phyloP scores from a whole-genome alignment of 208 protist genomes.

The Acanthamoeba culbertsoni region DNA sequence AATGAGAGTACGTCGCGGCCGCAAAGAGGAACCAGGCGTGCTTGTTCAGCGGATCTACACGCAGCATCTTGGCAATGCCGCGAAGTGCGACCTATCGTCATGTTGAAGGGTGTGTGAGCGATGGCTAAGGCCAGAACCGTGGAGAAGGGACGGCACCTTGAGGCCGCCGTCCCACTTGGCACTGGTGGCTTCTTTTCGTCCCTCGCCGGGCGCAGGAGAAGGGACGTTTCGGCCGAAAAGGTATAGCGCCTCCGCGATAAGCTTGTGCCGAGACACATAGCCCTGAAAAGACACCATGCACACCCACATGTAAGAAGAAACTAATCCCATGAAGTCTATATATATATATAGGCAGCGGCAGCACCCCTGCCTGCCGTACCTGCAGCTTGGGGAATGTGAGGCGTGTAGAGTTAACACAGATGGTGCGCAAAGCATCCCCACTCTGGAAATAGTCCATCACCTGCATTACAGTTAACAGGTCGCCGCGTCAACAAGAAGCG shows the following conservation, averaged over 20 bases:
- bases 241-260: neutral
- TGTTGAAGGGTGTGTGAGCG: neutral
- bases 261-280: neutral
- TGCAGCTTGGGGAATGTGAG: neutral
- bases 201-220: neutral
- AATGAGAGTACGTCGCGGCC: neutral
- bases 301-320: neutral
- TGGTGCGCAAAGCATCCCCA: neutral
- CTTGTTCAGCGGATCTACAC: neutral
- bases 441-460: slow-evolving; percentile 34
- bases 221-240: neutral
- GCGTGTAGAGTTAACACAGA: neutral
- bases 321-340: neutral
- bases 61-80: neutral
- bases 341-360: too few species aligned
- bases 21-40: neutral
- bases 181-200: neutral
- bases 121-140: neutral
- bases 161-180: neutral
- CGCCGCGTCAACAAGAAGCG: neutral
- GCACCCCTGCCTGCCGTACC: neutral
- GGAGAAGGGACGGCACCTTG: neutral
- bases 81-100: neutral
- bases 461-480: neutral
- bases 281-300: too few species aligned